These are phyloP conservation scores for Westerdykella sp. DNA, from an alignment of 2,329 filamentous ascomycete genomes.

Conservation along the genomic window DNA sequence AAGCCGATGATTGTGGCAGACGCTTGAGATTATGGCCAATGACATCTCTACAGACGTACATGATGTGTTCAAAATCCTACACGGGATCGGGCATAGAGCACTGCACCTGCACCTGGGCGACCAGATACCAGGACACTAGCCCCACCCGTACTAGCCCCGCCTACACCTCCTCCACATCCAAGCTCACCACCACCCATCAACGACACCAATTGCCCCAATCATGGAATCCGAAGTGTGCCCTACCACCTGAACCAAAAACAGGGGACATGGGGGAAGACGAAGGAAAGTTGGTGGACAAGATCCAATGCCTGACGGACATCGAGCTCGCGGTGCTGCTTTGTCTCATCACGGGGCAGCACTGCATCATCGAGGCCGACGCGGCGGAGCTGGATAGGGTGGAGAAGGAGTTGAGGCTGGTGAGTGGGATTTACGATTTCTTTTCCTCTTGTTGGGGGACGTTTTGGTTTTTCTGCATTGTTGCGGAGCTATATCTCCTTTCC, in stretches of 20 bases:
- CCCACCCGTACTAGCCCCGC: no score
- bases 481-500: background rate
- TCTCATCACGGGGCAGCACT: slow-evolving; percentile 76
- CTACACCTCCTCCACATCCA: no score
- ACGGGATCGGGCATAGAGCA: no score
- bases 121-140: no score
- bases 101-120: no score
- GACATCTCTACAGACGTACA: no score
- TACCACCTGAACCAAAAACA: background rate
- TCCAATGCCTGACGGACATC: slow-evolving; percentile 76
- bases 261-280: slow-evolving; percentile 18
- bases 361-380: slow-evolving; percentile 69
- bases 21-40: no score
- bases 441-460: slow-evolving; percentile 2
- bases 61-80: no score
- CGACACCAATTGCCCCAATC: no score
- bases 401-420: slow-evolving; percentile 51
- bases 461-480: background rate
- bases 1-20: no score
- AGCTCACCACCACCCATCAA: no score
- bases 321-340: slow-evolving; percentile 81
- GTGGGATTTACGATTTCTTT: slow-evolving; percentile 50
- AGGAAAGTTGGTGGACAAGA: slow-evolving; percentile 48
- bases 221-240: no score
- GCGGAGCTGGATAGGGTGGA: slow-evolving; percentile 61